phyloP scores from a whole-genome alignment of 1,284 basidiomycete species.

The Cutaneotrichosporon sp. region DNA sequence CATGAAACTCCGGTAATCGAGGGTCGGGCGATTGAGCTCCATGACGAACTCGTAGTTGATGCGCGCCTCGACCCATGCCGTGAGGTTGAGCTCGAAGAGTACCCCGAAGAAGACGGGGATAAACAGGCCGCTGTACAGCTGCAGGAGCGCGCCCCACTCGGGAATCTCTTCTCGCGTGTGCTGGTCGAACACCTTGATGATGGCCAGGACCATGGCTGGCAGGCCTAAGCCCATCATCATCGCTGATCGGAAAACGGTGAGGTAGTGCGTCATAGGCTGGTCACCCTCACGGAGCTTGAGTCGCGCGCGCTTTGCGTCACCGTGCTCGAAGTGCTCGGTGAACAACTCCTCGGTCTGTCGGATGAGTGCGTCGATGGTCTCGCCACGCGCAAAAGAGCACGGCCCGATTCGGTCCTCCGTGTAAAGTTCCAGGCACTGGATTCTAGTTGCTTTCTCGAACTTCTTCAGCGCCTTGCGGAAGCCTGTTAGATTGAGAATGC shows the following conservation, averaged over 20 bases:
- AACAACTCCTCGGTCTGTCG: conserved; percentile 72
- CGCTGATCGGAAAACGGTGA: conserved; percentile 73
- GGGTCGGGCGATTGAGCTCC: conserved; percentile 74
- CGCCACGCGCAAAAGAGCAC: conserved; percentile 57
- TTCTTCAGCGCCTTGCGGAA: conserved; percentile 91
- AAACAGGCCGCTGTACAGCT: conserved; percentile 74
- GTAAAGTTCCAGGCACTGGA: conserved; percentile 64
- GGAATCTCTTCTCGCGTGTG: conserved; percentile 64
- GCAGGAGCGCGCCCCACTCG: conserved; percentile 71
- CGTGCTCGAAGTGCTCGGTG: conserved; percentile 72
- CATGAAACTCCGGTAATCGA: conserved; percentile 79
- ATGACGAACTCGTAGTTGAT: conserved; percentile 93
- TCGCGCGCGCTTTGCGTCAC: conserved; percentile 77
- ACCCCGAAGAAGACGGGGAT: conserved; percentile 75
- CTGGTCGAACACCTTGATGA: conserved; percentile 63
- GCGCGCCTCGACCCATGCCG: conserved; percentile 70
- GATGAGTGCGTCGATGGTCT: conserved; percentile 65
- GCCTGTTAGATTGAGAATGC: conserved; percentile 81
- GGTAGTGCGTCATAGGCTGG: conserved; percentile 67
- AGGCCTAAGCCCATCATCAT: conserved; percentile 72
- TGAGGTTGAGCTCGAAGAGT: conserved; percentile 75
- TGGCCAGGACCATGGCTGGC: conserved; percentile 69
- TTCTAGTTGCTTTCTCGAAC: conserved; percentile 78
- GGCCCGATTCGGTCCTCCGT: conserved; percentile 67
- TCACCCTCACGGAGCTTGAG: conserved; percentile 64